Base-by-base conservation (phyloP, 2,329 filamentous ascomycete genomes). In the Escovopsis sp. region DNA sequence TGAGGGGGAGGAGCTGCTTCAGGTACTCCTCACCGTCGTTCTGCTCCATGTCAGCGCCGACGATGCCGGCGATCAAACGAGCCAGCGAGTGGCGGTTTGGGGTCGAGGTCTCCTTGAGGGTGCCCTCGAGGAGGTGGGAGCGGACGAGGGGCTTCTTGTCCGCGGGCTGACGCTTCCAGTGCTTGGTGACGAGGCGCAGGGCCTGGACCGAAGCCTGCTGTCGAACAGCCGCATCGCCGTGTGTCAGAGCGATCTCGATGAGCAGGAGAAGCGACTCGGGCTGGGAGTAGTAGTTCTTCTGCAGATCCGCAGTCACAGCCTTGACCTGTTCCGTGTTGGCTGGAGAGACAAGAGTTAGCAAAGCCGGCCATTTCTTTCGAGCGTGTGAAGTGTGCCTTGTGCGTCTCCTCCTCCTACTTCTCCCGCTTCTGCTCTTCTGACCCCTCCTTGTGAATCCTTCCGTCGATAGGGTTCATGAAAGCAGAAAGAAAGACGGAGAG, bases 131-230 rank as follows among this genome's bases (percentile, higher is more conserved):
- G 30, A 98, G 73, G 61, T 88, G 81, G 54, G 84, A 77, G 50
- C 88, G 80, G 40, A 93, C 81, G 48, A 81, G 71, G 43, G 76
- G 71, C 67, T 94, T 94, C 68, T 94, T 80, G 48, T 79, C 74
- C 43, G 72, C 72, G 32, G 80, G 66, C 11, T 93, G 72, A 47
- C 74, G 71, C 45, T 76, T 66, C 91, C 91, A 98, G 68, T 93
- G 88, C 69, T 84, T 93, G 51, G 72, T 64, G 33, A 91, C 82
- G 37, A 94, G 72, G 54, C 86, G 81, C 46, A 86, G 72, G 27
- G 84, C 83, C 71, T 96, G 88, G 49, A 96, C 86, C 41, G 88
- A 84, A 41, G 91, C 87, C 50, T 94, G 74, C 70, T 96, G 91
- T 56, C 87, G 82, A 43, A 95, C 71, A 51, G 79, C 75, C 37